A percentile compares a stretch with the other conserved stretches of the same genome.
Conservation (phyloP, 345 rosid species). For the Limnanthes douglasii region DNA sequence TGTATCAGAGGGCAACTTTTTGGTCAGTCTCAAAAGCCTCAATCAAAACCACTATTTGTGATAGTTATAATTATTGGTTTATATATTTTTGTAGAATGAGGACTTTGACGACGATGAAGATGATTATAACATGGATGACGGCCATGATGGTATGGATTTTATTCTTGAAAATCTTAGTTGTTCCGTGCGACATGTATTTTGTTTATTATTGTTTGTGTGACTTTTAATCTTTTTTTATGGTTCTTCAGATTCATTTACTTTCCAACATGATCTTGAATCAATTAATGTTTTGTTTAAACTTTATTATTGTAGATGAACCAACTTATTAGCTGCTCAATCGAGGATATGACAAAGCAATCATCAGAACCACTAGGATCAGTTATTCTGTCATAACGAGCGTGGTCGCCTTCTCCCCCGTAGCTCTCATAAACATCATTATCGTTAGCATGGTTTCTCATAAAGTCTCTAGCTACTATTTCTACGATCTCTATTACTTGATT, state of each 20-base stretch:
- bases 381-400: too few species aligned
- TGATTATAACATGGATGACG: conserved; percentile 27
- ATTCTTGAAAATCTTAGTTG: not conserved
- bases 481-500: too few species aligned
- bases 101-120: conserved; percentile 44
- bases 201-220: too few species aligned
- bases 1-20: too few species aligned
- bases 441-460: too few species aligned
- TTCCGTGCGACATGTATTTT: too few species aligned
- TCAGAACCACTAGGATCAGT: too few species aligned
- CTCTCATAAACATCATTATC: too few species aligned
- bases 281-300: not conserved
- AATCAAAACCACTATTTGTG: not conserved
- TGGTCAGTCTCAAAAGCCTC: not conserved
- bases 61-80: not conserved
- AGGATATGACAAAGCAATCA: too few species aligned
- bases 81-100: conserved; percentile 13
- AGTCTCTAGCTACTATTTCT: too few species aligned
- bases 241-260: not conserved
- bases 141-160: conserved; percentile 19
- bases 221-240: not conserved
- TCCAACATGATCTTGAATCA: too few species aligned
- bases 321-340: conserved; percentile 5
- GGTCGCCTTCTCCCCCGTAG: too few species aligned
- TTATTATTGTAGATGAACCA: conserved; percentile 12